Conservation (phyloP, 148 eudicot species). For the Arbutus unedo region DNA sequence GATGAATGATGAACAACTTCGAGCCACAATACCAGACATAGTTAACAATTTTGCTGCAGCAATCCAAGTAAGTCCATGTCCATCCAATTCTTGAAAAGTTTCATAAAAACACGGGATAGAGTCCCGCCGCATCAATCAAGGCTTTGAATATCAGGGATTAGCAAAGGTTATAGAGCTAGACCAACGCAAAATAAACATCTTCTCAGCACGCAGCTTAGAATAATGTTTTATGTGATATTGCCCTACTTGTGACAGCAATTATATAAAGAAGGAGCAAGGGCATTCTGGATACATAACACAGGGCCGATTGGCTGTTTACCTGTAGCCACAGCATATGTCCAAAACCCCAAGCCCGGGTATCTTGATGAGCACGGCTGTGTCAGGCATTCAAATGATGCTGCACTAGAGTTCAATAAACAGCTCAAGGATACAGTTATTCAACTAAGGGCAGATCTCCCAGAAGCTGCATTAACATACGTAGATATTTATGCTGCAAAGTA, state of each 20-base stretch:
- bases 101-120: no score
- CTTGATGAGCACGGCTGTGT: slow-evolving; percentile 12
- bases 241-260: slow-evolving; percentile 8
- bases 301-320: slow-evolving; percentile 37
- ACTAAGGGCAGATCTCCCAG: slow-evolving; percentile 36
- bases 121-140: no score
- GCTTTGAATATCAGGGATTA: no score
- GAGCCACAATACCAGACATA: slow-evolving; percentile 38
- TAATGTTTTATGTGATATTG: neutral
- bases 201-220: no score
- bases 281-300: slow-evolving; percentile 37
- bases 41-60: slow-evolving; percentile 40
- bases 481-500: slow-evolving; percentile 51
- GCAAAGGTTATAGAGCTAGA: no score
- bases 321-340: neutral
- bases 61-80: slow-evolving; percentile 27
- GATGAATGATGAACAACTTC: slow-evolving; percentile 37
- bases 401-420: slow-evolving; percentile 11
- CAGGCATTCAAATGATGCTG: neutral
- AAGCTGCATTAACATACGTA: slow-evolving; percentile 52
- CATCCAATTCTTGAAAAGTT: neutral
- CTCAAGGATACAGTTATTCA: slow-evolving; percentile 28
- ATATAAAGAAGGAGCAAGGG: slow-evolving; percentile 27
- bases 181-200: no score
- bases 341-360: neutral